A percentile compares a stretch with the other conserved stretches of the same genome.
Evolutionary conservation across 2,329 filamentous ascomycete species (phyloP).

Genomic region (Fusarium mangiferae): DNA sequence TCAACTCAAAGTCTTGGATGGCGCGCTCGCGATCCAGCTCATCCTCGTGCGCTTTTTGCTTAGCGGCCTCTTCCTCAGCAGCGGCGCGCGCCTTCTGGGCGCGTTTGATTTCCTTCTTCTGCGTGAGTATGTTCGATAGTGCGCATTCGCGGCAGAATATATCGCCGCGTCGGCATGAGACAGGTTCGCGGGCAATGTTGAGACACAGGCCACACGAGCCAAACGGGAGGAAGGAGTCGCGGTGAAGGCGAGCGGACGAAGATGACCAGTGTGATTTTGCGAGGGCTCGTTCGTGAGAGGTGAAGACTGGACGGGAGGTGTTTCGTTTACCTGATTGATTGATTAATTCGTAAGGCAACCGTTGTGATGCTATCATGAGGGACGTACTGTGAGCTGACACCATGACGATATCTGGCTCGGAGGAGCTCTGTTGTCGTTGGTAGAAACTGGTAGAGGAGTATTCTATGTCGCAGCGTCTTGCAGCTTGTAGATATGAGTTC

Average conservation of each 20-base stretch:
- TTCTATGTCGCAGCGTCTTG: neutral
- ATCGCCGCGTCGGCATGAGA: slow-evolving; percentile 85
- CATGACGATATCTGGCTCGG: slow-evolving; percentile 18
- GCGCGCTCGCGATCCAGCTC: slow-evolving; percentile 77
- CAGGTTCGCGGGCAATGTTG: slow-evolving; percentile 80
- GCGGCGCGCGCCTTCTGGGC: slow-evolving; percentile 73
- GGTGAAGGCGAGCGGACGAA: slow-evolving; percentile 82
- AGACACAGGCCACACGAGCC: slow-evolving; percentile 90
- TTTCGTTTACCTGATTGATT: slow-evolving; percentile 77
- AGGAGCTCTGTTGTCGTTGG: slow-evolving; percentile 15
- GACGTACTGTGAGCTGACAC: slow-evolving; percentile 59
- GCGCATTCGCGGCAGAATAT: slow-evolving; percentile 97
- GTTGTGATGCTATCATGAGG: neutral
- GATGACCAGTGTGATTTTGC: slow-evolving; percentile 86
- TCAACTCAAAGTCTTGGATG: slow-evolving; percentile 83
- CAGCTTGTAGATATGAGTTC: neutral
- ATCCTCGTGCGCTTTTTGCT: slow-evolving; percentile 69
- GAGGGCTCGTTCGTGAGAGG: slow-evolving; percentile 85
- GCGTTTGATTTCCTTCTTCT: slow-evolving; percentile 91
- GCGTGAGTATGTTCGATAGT: slow-evolving; percentile 87
- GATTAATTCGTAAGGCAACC: neutral
- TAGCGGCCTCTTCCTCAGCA: slow-evolving; percentile 69
- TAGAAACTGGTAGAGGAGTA: neutral
- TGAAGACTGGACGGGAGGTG: slow-evolving; percentile 93
- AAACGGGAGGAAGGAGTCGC: slow-evolving; percentile 93